These are phyloP conservation scores for Lathyrus tuberosus DNA, from an alignment of 306 rosid genomes.

Conservation along the genomic window DNA sequence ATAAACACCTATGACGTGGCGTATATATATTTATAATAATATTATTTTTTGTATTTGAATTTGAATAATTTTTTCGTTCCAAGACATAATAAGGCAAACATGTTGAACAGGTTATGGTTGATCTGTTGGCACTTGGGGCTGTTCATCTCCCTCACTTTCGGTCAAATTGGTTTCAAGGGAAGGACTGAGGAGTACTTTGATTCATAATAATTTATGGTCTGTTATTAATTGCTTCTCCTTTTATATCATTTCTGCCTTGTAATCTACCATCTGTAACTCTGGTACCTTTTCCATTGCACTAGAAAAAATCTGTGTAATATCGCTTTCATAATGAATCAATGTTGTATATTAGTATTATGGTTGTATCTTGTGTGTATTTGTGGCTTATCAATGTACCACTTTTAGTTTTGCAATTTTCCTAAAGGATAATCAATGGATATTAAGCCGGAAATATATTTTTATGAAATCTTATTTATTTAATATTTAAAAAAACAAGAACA, in stretches of 20 bases:
- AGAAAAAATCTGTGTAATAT: constrained; percentile 32
- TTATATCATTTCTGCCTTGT: constrained; percentile 20
- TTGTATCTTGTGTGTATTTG: constrained; percentile 9
- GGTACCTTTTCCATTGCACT: constrained; percentile 25
- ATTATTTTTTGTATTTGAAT: neutral
- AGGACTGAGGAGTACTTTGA: constrained; percentile 86
- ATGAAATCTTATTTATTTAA: too few species aligned
- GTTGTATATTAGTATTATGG: constrained; percentile 24
- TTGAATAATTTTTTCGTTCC: neutral
- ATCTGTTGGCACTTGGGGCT: constrained; percentile 86
- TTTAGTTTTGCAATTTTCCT: constrained; percentile 11
- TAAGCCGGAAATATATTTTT: too few species aligned
- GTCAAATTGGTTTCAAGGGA: constrained; percentile 97
- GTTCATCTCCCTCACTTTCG: constrained; percentile 77
- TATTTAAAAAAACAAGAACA: too few species aligned
- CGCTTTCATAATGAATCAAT: constrained; percentile 39
- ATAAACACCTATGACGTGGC: too few species aligned
- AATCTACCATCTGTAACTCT: constrained; percentile 34
- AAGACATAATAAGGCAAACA: neutral
- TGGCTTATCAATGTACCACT: constrained; percentile 5
- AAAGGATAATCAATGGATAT: neutral
- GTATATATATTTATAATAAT: too few species aligned
- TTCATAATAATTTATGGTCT: constrained; percentile 33
- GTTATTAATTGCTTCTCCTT: constrained; percentile 17
- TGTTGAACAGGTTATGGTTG: constrained; percentile 76